phyloP scores from a whole-genome alignment of 2,329 filamentous ascomycete genomes.

The Aspergillus piperis region DNA sequence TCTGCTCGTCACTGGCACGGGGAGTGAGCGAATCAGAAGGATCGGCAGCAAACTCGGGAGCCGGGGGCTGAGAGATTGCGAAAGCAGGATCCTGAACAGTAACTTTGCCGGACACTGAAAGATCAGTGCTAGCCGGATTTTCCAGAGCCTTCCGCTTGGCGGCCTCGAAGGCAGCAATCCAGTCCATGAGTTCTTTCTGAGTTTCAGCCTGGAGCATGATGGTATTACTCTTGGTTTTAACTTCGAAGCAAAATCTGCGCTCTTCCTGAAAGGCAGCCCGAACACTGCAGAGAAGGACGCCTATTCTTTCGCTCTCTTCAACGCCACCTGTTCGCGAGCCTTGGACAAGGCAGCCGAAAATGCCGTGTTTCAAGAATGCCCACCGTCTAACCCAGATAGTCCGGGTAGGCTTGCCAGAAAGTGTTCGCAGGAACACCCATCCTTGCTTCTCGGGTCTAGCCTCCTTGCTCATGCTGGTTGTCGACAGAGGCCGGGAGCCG shows the following conservation, averaged over 20 bases:
- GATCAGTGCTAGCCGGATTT: slow-evolving; percentile 59
- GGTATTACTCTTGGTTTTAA: slow-evolving; percentile 94
- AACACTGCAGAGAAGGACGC: slow-evolving; percentile 88
- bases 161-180: slow-evolving; percentile 89
- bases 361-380: slow-evolving; percentile 94
- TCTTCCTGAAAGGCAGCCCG: slow-evolving; percentile 91
- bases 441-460: slow-evolving; percentile 78
- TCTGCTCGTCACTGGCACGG: slow-evolving; percentile 57
- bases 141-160: slow-evolving; percentile 93
- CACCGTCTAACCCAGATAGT: slow-evolving; percentile 89
- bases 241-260: slow-evolving; percentile 93
- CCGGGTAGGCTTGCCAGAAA: slow-evolving; percentile 83
- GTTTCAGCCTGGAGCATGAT: slow-evolving; percentile 91
- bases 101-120: slow-evolving; percentile 45
- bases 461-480: slow-evolving; percentile 55
- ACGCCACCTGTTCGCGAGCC: slow-evolving; percentile 78
- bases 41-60: slow-evolving; percentile 88
- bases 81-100: slow-evolving; percentile 71
- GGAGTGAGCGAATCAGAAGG: slow-evolving; percentile 65
- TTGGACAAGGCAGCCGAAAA: slow-evolving; percentile 92
- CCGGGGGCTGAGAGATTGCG: slow-evolving; percentile 82
- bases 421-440: slow-evolving; percentile 82
- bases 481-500: slow-evolving; percentile 67
- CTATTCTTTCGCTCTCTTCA: slow-evolving; percentile 93
- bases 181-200: slow-evolving; percentile 86